Evolutionary conservation across 2,329 filamentous ascomycete genomes (phyloP), one percentile per base, ranked within the genome.

Genomic region (Tolypocladium endophyticum): DNA sequence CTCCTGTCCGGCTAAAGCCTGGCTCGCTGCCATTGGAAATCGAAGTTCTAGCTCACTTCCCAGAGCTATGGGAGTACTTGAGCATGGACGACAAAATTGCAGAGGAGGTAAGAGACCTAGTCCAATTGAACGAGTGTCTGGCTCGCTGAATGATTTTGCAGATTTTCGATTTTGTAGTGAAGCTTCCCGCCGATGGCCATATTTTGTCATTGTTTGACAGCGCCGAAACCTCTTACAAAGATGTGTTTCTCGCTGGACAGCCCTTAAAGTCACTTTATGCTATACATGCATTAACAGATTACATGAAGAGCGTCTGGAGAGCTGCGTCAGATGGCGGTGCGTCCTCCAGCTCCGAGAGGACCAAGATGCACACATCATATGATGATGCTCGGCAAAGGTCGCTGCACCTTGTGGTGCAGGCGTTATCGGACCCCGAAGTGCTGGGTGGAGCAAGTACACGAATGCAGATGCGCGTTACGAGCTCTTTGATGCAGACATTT

Each of bases 61-160:
- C 90, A 58, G 86, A 93, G 62, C 75, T 99, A 30, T 96, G 94
- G 80, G 82, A 85, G 52, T 88, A 93, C 67, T 79, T 97, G 58
- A 85, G 86, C 63, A 82, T 92, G 74, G 83, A 89, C 53, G 86
- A 92, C 61, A 79, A 76, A 56, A 76, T 91, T 50, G 86, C 89
- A 8, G 78, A 82, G 68, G 86, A 89, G 77, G 86, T 88, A 77
- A 65, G 73, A 52, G 12, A 20, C 12, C n/a, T 55, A 18, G n/a
- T 11, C 6, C 50, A n/a, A 36, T 4, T 1, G 18, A n/a, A n/a
- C 20, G 12, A 20, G 5, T 14, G 35, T 23, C 16, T 35, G 7
- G 45, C 4, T 25, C 33, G 59, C 70, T 70, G 45, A 70, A 58
- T 47, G 43, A 52, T 9, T 25, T 56, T 35, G 2, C 60, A 84